Evolutionary conservation across 2,329 filamentous ascomycete species (phyloP).

Genomic region (Aureobasidium sp.): DNA sequence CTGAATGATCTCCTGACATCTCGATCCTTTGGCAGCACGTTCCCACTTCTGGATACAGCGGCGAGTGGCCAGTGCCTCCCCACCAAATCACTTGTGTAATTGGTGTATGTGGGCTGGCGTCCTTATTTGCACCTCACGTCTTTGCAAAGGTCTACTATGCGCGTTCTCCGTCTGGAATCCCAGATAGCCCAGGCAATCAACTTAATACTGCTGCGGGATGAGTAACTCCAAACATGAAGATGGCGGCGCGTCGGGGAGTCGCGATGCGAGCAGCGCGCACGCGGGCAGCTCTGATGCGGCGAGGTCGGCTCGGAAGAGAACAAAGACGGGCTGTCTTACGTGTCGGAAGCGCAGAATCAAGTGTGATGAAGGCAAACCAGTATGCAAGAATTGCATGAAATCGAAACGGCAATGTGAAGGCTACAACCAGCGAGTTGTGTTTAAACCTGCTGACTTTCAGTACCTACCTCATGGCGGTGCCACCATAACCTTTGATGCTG

Average conservation of each 20-base stretch:
- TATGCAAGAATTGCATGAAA: constrained; percentile 78
- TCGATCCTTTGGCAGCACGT: not conserved
- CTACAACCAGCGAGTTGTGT: constrained; percentile 73
- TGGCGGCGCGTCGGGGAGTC: not conserved
- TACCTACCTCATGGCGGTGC: constrained; percentile 36
- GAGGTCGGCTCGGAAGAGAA: constrained; percentile 50
- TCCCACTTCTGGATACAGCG: not conserved
- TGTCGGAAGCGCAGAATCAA: constrained; percentile 95
- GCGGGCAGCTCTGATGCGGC: constrained; percentile 9
- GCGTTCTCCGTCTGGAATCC: not conserved
- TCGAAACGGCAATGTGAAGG: constrained; percentile 79
- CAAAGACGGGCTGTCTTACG: constrained; percentile 88
- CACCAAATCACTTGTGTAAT: constrained; percentile 13
- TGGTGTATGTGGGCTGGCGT: constrained; percentile 11
- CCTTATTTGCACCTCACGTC: constrained; percentile 14
- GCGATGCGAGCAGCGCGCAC: constrained; percentile 1
- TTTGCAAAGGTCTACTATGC: constrained; percentile 11
- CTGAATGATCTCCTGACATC: not conserved
- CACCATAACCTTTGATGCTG: constrained; percentile 30
- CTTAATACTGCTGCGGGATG: not conserved
- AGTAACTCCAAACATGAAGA: not conserved
- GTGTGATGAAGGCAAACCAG: constrained; percentile 83
- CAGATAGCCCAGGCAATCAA: constrained; percentile 5
- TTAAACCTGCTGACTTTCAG: constrained; percentile 63
- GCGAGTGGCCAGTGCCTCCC: constrained; percentile 14